Percentiles rank a stretch among this genome's conserved stretches.
These are phyloP conservation scores for Camellia oleifera DNA, from an alignment of 179 eudicot genomes.

Conservation along the genomic window DNA sequence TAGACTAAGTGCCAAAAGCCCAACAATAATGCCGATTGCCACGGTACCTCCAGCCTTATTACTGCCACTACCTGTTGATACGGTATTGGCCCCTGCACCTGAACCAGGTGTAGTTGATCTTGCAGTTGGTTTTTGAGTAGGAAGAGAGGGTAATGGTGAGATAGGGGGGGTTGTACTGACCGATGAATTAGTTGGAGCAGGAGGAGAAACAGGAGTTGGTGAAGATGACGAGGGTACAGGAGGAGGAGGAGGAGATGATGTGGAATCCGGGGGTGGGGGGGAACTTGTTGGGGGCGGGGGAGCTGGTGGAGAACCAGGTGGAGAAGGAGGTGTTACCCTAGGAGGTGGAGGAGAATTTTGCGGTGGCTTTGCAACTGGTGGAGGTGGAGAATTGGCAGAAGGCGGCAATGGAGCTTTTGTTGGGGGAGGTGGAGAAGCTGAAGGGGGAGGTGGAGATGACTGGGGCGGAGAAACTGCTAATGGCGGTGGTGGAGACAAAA, in stretches of 20 bases:
- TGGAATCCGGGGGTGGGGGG: constrained; percentile 24
- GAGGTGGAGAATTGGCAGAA: constrained; percentile 32
- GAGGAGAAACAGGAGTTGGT: constrained; percentile 25
- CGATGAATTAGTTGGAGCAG: constrained; percentile 28
- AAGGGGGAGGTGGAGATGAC: constrained; percentile 32
- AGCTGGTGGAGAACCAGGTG: constrained; percentile 29
- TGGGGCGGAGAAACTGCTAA: constrained; percentile 24
- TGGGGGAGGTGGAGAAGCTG: constrained; percentile 34
- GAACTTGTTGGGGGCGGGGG: constrained; percentile 19
- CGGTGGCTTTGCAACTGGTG: constrained; percentile 26
- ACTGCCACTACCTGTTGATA: constrained; percentile 27
- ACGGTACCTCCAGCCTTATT: constrained; percentile 24
- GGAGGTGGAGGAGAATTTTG: constrained; percentile 31
- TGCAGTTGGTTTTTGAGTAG: constrained; percentile 43
- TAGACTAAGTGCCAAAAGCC: constrained; percentile 51
- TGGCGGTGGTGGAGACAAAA: constrained; percentile 34
- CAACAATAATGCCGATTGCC: constrained; percentile 58
- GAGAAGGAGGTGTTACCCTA: constrained; percentile 11
- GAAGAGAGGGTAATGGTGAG: constrained; percentile 25
- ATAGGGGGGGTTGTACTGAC: constrained; percentile 17
- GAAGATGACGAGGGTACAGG: constrained; percentile 24
- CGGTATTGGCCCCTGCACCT: constrained; percentile 18
- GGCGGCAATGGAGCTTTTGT: constrained; percentile 23
- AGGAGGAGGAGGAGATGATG: constrained; percentile 36
- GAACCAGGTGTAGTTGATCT: constrained; percentile 30